These are phyloP conservation scores for Aspergillus neoniger DNA, from an alignment of 2,329 filamentous ascomycete genomes.

Conservation along the genomic window DNA sequence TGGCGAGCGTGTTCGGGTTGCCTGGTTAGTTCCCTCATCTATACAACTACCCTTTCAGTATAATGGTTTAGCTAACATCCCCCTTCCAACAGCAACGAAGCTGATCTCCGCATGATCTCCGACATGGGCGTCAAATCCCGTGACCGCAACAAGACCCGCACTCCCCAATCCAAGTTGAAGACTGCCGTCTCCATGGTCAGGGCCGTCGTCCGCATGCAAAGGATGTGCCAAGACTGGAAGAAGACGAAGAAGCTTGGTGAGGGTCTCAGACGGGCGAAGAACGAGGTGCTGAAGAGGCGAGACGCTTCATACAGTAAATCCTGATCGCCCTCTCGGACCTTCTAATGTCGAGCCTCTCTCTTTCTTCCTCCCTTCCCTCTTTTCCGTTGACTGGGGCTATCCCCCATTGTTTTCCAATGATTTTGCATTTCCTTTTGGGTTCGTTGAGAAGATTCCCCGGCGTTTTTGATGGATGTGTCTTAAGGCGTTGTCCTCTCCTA, in stretches of 20 bases:
- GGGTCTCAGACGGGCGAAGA: constrained; percentile 46
- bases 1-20: constrained; percentile 62
- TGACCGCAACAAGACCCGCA: constrained; percentile 32
- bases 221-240: constrained; percentile 48
- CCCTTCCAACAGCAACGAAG: constrained; percentile 72
- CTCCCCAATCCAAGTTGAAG: constrained; percentile 45
- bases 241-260: constrained; percentile 47
- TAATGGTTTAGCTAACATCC: constrained; percentile 29
- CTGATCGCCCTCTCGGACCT: background rate
- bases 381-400: background rate
- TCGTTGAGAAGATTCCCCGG: constrained; percentile 9
- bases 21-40: constrained; percentile 69
- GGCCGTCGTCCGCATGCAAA: constrained; percentile 49
- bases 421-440: constrained; percentile 1
- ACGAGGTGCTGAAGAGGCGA: constrained; percentile 41
- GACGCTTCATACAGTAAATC: constrained; percentile 30
- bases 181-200: constrained; percentile 46
- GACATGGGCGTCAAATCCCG: constrained; percentile 70
- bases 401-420: background rate
- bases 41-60: background rate
- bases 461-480: background rate
- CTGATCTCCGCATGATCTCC: constrained; percentile 81
- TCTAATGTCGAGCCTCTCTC: background rate
- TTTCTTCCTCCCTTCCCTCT: background rate
- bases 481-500: background rate